Percentiles rank a stretch among this genome's conserved stretches.
Evolutionary conservation across 371 early-diverging fungal species (phyloP).

Genomic region (Zychaea mexicana): DNA sequence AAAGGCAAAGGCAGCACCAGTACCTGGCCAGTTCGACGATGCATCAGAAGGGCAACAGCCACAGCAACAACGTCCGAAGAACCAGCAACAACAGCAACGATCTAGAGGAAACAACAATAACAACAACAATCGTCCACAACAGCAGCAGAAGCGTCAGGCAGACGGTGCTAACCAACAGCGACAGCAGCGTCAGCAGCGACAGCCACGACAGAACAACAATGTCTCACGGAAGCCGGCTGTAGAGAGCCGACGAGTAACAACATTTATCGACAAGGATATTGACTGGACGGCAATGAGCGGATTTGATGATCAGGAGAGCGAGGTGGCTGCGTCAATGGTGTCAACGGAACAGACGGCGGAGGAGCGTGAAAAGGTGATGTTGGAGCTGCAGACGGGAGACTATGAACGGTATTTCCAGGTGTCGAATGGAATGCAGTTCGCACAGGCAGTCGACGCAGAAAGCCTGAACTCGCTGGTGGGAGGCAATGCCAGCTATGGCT

Average conservation of each 20-base stretch:
- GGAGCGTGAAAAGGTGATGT: constrained; percentile 13
- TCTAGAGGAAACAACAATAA: constrained; percentile 10
- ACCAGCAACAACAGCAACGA: constrained; percentile 14
- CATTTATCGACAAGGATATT: constrained; percentile 48
- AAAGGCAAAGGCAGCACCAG: constrained; percentile 11
- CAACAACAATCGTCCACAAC: constrained; percentile 1
- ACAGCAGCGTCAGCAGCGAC: constrained; percentile 18
- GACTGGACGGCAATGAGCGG: constrained; percentile 31
- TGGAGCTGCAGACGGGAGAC: constrained; percentile 32
- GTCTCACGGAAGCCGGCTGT: background rate
- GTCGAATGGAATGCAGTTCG: constrained; percentile 23
- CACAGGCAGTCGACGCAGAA: constrained; percentile 17
- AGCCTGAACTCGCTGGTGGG: constrained; percentile 31
- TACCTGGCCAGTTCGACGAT: constrained; percentile 28
- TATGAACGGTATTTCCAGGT: constrained; percentile 35
- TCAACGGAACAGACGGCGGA: constrained; percentile 5
- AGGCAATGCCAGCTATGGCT: constrained; percentile 38
- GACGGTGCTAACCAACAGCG: no score
- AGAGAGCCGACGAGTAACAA: constrained; percentile 31
- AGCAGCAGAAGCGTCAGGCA: constrained; percentile 6
- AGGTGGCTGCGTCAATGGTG: constrained; percentile 5
- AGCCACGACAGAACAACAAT: constrained; percentile 7
- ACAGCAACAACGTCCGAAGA: constrained; percentile 9
- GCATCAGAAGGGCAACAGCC: constrained; percentile 1
- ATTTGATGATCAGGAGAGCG: background rate